Percentiles rank a stretch among this genome's conserved stretches.
Evolutionary conservation across 345 rosid species (phyloP).

Genomic region (Moringa oleifera): DNA sequence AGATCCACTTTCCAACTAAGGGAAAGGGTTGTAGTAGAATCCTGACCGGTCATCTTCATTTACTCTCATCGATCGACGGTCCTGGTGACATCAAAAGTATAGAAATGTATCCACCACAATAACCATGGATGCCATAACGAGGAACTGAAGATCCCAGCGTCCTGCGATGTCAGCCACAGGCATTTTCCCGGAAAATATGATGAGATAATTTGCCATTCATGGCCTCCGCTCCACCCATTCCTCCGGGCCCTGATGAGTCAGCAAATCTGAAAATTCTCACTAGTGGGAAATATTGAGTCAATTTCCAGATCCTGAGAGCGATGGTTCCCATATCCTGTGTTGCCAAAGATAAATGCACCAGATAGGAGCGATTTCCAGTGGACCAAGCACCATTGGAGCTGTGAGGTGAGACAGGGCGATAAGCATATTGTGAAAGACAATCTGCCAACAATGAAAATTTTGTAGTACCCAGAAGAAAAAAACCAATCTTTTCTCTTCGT

Average conservation of each 20-base stretch:
- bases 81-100: neutral
- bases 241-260: neutral
- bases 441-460: slow-evolving; percentile 44
- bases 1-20: slow-evolving; percentile 5
- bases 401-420: slow-evolving; percentile 30
- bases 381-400: slow-evolving; percentile 1
- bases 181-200: slow-evolving; percentile 4
- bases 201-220: slow-evolving; percentile 2
- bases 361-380: too few species aligned
- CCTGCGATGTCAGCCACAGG: slow-evolving; percentile 9
- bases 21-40: neutral
- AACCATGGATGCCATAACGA: too few species aligned
- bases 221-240: slow-evolving; percentile 16
- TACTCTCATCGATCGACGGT: slow-evolving; percentile 5
- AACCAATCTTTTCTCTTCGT: slow-evolving; percentile 5
- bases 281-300: neutral
- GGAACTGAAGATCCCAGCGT: too few species aligned
- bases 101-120: neutral
- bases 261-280: neutral
- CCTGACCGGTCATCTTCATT: neutral
- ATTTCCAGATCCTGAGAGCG: slow-evolving; percentile 8
- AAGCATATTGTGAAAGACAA: slow-evolving; percentile 47
- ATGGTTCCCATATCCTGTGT: slow-evolving; percentile 26
- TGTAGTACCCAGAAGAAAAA: neutral
- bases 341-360: neutral